Evolutionary conservation across 1,284 basidiomycete species (phyloP).

Genomic region (Leccinum pachyderme): DNA sequence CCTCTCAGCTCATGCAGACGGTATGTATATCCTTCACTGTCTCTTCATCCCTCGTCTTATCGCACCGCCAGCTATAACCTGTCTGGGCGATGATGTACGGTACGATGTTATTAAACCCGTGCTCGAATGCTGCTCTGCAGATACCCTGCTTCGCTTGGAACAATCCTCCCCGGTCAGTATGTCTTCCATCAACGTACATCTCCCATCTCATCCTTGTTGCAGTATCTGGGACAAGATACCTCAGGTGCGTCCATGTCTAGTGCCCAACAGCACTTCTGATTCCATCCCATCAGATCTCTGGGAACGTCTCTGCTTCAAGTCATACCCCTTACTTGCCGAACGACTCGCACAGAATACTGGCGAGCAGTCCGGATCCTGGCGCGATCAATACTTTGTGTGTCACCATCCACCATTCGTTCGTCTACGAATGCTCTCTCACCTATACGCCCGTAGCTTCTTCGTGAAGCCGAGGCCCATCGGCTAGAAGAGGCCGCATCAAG

Average conservation of each 20-base stretch:
- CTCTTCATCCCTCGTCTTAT: constrained; percentile 2
- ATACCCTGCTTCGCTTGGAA: constrained; percentile 67
- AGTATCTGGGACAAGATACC: constrained; percentile 60
- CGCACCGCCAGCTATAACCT: constrained; percentile 46
- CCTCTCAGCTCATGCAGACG: constrained; percentile 53
- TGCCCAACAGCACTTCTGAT: constrained; percentile 6
- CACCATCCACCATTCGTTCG: not conserved
- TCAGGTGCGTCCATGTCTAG: constrained; percentile 43
- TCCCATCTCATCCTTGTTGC: constrained; percentile 16
- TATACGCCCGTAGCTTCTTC: constrained; percentile 43
- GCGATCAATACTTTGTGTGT: constrained; percentile 64
- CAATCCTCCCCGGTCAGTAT: constrained; percentile 62
- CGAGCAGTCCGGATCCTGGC: constrained; percentile 61
- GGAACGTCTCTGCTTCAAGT: constrained; percentile 59
- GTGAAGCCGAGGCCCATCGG: constrained; percentile 54
- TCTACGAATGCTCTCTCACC: constrained; percentile 8
- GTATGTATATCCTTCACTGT: constrained; percentile 35
- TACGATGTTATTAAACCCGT: constrained; percentile 67
- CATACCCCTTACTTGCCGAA: constrained; percentile 53
- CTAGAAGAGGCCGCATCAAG: constrained; percentile 58
- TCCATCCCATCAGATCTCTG: constrained; percentile 55
- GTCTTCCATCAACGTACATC: constrained; percentile 5
- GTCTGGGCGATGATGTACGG: constrained; percentile 57
- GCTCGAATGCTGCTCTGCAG: constrained; percentile 65
- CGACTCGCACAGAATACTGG: constrained; percentile 27